Percentiles rank a stretch among this genome's conserved stretches.
Conservation (phyloP, 148 eudicot species). For the Euryodendron excelsum region DNA sequence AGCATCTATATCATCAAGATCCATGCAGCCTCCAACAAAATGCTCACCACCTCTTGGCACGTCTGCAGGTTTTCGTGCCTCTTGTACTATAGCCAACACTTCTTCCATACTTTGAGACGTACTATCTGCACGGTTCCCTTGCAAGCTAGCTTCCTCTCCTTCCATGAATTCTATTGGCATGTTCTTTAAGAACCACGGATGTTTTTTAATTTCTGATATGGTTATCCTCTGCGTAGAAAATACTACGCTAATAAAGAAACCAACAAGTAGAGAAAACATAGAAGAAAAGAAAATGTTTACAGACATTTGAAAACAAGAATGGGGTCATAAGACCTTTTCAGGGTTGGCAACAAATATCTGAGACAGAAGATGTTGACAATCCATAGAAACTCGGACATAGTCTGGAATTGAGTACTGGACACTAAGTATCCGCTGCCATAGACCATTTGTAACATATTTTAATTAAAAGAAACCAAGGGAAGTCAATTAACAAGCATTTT, state of each 20-base stretch:
- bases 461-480: background rate
- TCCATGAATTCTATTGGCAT: constrained; percentile 42
- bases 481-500: constrained; percentile 1
- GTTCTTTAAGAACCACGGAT: constrained; percentile 65
- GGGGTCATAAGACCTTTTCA: constrained; percentile 46
- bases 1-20: constrained; percentile 66
- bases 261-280: background rate
- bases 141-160: constrained; percentile 29
- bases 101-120: constrained; percentile 55
- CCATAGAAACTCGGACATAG: constrained; percentile 65
- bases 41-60: constrained; percentile 15
- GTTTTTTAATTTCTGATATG: constrained; percentile 63
- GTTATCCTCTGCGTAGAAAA: constrained; percentile 52
- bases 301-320: background rate
- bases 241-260: background rate
- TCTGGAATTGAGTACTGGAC: constrained; percentile 75
- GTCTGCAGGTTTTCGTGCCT: constrained; percentile 41
- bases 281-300: background rate
- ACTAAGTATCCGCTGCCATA: constrained; percentile 63
- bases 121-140: constrained; percentile 5
- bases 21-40: constrained; percentile 49
- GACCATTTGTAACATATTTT: background rate
- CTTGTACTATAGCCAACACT: constrained; percentile 46
- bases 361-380: constrained; percentile 69
- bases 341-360: constrained; percentile 73